Percentiles rank a stretch among this genome's conserved stretches.
Conservation (phyloP, 371 early-diverging fungal species). For the Saksenaea vasiformis region DNA sequence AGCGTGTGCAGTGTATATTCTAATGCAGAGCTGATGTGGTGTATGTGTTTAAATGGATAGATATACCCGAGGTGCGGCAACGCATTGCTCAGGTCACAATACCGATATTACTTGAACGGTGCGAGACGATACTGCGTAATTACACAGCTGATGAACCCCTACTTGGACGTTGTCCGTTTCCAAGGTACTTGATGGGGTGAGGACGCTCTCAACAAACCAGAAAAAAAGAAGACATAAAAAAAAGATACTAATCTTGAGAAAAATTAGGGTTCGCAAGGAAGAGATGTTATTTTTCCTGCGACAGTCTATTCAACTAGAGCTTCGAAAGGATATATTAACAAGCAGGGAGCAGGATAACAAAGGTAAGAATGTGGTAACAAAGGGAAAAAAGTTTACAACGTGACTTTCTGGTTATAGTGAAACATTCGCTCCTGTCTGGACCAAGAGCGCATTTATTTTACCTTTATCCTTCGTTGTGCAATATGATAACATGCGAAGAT, state of each 20-base stretch:
- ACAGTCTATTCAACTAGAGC: conserved; percentile 61
- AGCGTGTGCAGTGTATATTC: conserved; percentile 14
- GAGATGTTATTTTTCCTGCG: conserved; percentile 72
- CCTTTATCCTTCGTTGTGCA: conserved; percentile 69
- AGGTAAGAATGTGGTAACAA: neutral
- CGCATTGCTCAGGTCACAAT: conserved; percentile 72
- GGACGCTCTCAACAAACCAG: conserved; percentile 10
- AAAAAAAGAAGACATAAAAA: neutral
- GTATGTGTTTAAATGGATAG: conserved; percentile 25
- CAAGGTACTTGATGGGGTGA: conserved; percentile 67
- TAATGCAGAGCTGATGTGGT: conserved; percentile 8
- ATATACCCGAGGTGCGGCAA: conserved; percentile 37
- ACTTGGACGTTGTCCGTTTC: conserved; percentile 79
- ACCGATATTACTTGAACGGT: conserved; percentile 73
- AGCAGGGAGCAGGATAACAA: conserved; percentile 24
- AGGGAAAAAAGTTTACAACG: conserved; percentile 13
- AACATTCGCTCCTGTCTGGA: conserved; percentile 58
- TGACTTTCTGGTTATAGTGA: conserved; percentile 32
- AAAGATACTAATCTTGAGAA: neutral
- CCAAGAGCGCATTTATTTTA: conserved; percentile 72
- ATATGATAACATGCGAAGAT: conserved; percentile 62
- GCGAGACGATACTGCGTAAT: conserved; percentile 63
- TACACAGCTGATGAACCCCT: conserved; percentile 77
- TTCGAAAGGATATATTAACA: conserved; percentile 50
- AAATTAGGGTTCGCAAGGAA: conserved; percentile 68